Evolutionary conservation across 108 stramenopile genomes (phyloP), one percentile per base, ranked within the genome.

Genomic region (Nannochloropsis salina): DNA sequence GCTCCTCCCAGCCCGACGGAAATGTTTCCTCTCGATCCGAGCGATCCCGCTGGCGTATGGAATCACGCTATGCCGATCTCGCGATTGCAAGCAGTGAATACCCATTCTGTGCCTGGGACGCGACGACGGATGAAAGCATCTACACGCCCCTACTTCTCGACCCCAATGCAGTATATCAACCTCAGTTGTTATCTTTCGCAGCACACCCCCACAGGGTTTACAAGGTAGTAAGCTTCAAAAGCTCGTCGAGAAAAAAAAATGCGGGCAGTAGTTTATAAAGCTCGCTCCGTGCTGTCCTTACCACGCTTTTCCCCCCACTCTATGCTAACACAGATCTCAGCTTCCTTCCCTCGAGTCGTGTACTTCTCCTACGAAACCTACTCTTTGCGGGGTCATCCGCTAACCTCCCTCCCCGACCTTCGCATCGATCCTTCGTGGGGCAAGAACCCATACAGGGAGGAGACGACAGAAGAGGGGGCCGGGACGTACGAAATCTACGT

Each of bases 61-160:
- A 74, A 74, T 74, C 61, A n/a, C 61, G 61, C 61, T 74, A 74
- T 8, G 61, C 61, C 20, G 61, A 74, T 6, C 8, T 74, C 1
- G 61, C 61, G 2, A n/a, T 74, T 15, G 61, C 61, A n/a, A 74
- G n/a, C 3, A 74, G 61, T 74, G 61, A 74, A 3, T 74, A 74
- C 61, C 61, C 61, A n/a, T 74, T 74, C 8, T 74, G 61, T n/a
- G 61, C 61, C 61, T 74, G 61, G 61, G 61, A 74, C n/a, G 61
- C 61, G 2, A 74, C 61, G 1, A 74, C 61, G 61, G 61, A 74
- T 8, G 61, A 3, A 74, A 74, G 61, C n/a, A 74, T 74, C n/a
- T 74, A 74, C 61, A 74, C 61, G 61, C 61, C 61, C 61, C n/a
- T 74, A n/a, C 6, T 74, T 15, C 61, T 74, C 20, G 61, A 74